These are phyloP conservation scores for Aspergillus hortae DNA, from an alignment of 2,329 filamentous ascomycete species.

Conservation along the genomic window DNA sequence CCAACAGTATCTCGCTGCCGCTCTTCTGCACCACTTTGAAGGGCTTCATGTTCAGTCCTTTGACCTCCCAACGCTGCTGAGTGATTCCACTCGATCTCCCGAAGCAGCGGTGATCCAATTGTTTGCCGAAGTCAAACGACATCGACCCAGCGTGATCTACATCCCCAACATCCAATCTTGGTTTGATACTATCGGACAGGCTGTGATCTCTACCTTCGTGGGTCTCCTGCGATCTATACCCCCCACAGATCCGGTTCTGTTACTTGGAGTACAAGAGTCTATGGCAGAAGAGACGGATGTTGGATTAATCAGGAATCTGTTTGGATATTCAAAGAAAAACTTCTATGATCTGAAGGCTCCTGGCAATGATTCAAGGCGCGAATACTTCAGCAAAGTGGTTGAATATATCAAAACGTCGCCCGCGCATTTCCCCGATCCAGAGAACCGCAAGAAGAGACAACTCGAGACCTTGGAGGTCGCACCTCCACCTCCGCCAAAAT, in stretches of 20 bases:
- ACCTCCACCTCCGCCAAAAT: slow-evolving; percentile 64
- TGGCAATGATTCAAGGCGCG: slow-evolving; percentile 57
- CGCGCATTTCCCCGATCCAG: slow-evolving; percentile 79
- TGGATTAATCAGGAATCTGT: slow-evolving; percentile 70
- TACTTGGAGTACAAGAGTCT: slow-evolving; percentile 80
- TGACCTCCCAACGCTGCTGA: slow-evolving; percentile 81
- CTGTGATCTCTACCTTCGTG: slow-evolving; percentile 73
- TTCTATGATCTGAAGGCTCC: slow-evolving; percentile 68
- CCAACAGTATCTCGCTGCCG: slow-evolving; percentile 81
- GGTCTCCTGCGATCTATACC: slow-evolving; percentile 76
- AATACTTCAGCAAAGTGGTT: slow-evolving; percentile 75
- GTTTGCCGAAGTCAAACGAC: slow-evolving; percentile 87
- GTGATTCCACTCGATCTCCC: slow-evolving; percentile 72
- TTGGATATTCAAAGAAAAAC: slow-evolving; percentile 80
- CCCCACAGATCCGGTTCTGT: slow-evolving; percentile 84
- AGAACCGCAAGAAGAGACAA: slow-evolving; percentile 79
- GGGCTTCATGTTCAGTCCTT: slow-evolving; percentile 93
- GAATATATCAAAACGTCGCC: slow-evolving; percentile 76
- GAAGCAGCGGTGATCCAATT: slow-evolving; percentile 88
- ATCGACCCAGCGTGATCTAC: slow-evolving; percentile 94
- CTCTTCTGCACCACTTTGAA: slow-evolving; percentile 85
- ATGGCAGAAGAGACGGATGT: slow-evolving; percentile 59
- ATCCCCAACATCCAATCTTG: slow-evolving; percentile 87
- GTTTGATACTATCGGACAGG: slow-evolving; percentile 66
- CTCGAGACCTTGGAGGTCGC: slow-evolving; percentile 74